A percentile compares a stretch with the other conserved stretches of the same genome.
Conservation (phyloP, 2,329 filamentous ascomycete species). For the Mycosphaerella sp. region DNA sequence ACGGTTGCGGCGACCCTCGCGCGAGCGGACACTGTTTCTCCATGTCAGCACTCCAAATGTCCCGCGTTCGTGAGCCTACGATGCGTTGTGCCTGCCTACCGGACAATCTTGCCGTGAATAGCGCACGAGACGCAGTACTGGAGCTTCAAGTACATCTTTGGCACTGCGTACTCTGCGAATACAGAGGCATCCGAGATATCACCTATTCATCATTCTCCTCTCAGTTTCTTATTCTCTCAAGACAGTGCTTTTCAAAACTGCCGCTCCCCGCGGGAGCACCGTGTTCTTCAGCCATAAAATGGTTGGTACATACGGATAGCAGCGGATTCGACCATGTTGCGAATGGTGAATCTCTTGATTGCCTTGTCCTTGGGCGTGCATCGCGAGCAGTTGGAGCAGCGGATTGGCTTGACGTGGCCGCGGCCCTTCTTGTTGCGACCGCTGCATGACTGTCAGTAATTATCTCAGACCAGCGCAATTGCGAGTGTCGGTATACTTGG, state of each 20-base stretch:
- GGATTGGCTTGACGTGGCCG: constrained; percentile 98
- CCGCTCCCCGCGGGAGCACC: constrained; percentile 12
- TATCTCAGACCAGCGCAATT: constrained; percentile 10
- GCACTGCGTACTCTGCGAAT: constrained; percentile 98
- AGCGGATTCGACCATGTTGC: constrained; percentile 99
- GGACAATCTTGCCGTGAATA: constrained; percentile 99
- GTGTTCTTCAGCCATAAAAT: constrained; percentile 10
- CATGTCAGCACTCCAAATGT: background rate
- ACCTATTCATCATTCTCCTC: constrained; percentile 52
- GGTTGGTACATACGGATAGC: constrained; percentile 79
- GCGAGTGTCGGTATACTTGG: constrained; percentile 53
- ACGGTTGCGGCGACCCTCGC: constrained; percentile 96
- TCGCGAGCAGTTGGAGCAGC: constrained; percentile 76
- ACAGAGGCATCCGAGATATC: constrained; percentile 99
- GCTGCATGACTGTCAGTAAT: constrained; percentile 49
- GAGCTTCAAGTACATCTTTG: constrained; percentile 99
- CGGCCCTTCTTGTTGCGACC: constrained; percentile 99
- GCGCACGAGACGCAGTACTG: constrained; percentile 99
- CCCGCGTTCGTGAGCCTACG: too few species aligned
- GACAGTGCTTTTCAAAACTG: background rate
- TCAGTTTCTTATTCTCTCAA: constrained; percentile 1
- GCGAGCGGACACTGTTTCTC: constrained; percentile 77
- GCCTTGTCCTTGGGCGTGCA: constrained; percentile 99
- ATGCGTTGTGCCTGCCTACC: constrained; percentile 62
- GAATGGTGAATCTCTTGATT: constrained; percentile 99